Evolutionary conservation across 768 basidiomycete species (phyloP).

Genomic region (Lactarius hatsudake): DNA sequence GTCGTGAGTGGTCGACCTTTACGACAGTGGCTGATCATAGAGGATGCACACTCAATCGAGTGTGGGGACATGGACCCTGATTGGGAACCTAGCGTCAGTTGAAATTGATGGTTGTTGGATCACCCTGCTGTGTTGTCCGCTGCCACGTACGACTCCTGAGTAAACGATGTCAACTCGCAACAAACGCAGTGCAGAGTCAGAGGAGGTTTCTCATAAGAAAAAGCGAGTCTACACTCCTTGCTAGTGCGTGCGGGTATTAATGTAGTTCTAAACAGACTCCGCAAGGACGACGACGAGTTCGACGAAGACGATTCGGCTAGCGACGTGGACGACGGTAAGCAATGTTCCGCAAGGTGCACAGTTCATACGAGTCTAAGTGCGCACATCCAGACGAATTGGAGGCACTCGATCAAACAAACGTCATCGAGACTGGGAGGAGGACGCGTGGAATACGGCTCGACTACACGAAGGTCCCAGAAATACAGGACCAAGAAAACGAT

Average conservation of each 20-base stretch:
- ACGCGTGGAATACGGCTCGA: conserved; percentile 32
- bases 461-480: conserved; percentile 33
- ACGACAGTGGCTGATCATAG: background rate
- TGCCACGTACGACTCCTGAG: conserved; percentile 7
- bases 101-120: conserved; percentile 5
- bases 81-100: conserved; percentile 16
- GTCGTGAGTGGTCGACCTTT: background rate
- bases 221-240: conserved; percentile 31
- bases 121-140: background rate
- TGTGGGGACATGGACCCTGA: conserved; percentile 16
- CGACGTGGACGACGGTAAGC: conserved; percentile 32
- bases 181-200: conserved; percentile 23
- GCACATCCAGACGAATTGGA: conserved; percentile 29
- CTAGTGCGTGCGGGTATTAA: conserved; percentile 29
- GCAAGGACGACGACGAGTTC: conserved; percentile 32
- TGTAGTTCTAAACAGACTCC: conserved; percentile 3
- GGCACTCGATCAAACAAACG: conserved; percentile 28
- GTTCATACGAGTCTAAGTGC: background rate
- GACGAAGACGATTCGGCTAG: conserved; percentile 31
- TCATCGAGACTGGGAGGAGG: conserved; percentile 29
- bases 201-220: conserved; percentile 29
- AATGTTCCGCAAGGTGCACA: background rate
- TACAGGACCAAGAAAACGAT: conserved; percentile 32
- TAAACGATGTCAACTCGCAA: conserved; percentile 12
- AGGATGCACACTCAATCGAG: conserved; percentile 1